Evolutionary conservation across 2,329 filamentous ascomycete species (phyloP), one percentile per base, ranked within the genome.

Genomic region (Epichloe elymi): DNA sequence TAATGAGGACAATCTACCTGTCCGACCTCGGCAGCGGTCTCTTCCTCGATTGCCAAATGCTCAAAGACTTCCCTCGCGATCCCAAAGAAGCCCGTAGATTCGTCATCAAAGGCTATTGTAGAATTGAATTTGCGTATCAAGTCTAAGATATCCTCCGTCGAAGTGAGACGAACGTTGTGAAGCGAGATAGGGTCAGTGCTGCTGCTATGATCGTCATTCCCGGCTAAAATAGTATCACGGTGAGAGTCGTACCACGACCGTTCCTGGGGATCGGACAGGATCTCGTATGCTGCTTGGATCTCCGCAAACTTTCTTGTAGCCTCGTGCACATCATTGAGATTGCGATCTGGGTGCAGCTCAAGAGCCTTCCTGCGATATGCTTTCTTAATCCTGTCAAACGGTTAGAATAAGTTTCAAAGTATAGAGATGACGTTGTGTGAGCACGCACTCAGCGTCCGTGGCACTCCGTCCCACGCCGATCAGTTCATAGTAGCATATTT

Each of bases 221-320:
- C 85, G 33, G 79, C 78, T 55, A 97, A 71, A 55, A 97, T 94
- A 48, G 86, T 82, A 58, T 89, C 83, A 54, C 88, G 84, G 64
- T 98, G 93, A 3, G 89, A 89, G 68, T 98, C 91, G 70, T 98
- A 98, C 93, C 93, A 98, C 35, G 90, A 85, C 59, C 93, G 82
- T 66, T 98, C 93, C 65, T 98, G 91, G 11, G 89, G 83, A 65
- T 98, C 93, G 2, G 90, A 95, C 1, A 98, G 78, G n/a, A 98
- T 81, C 66, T 97, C 88, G 65, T 98, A 95, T 45, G 93, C 93
- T 37, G 89, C 79, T 66, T 96, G 91, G 30, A 97, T 77, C 63
- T 96, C 89, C 47, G 93, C 89, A 64, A 98, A 98, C 49, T 83
- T 81, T 57, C 75, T 79, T 1, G 93, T 98, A 2, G 91, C 83